A percentile compares a stretch with the other conserved stretches of the same genome.
phyloP scores from a whole-genome alignment of 495 filamentous ascomycete species.

The Opeltia flavorubescens region DNA sequence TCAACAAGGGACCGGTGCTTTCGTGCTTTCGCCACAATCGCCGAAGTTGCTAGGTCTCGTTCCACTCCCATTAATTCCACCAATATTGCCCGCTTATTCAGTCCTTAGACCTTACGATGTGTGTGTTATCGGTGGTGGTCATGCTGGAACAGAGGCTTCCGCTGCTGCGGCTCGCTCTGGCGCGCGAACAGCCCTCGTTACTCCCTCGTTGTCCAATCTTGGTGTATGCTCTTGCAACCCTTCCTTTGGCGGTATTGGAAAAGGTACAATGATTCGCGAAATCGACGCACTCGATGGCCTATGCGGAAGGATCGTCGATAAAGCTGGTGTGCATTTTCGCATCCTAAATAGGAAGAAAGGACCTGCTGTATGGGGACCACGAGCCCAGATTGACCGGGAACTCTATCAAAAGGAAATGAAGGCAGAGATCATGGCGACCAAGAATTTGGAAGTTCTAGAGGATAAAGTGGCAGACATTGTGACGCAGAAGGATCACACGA shows the following conservation, averaged over 20 bases:
- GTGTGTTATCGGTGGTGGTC: conserved; percentile 86
- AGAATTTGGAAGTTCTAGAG: conserved; percentile 63
- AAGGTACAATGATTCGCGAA: conserved; percentile 91
- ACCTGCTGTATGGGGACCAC: conserved; percentile 90
- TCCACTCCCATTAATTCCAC: neutral
- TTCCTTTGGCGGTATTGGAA: conserved; percentile 95
- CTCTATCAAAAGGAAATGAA: conserved; percentile 88
- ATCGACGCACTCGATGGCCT: conserved; percentile 92
- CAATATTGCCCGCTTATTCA: conserved; percentile 4
- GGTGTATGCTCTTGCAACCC: conserved; percentile 97
- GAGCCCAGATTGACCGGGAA: conserved; percentile 88
- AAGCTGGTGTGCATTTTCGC: conserved; percentile 83
- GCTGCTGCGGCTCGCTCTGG: conserved; percentile 86
- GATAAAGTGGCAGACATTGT: conserved; percentile 91
- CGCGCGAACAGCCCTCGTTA: conserved; percentile 79
- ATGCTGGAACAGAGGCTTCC: conserved; percentile 88
- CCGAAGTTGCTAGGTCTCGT: conserved; percentile 25
- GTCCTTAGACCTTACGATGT: conserved; percentile 67
- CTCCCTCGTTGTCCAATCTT: conserved; percentile 71
- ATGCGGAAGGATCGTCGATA: conserved; percentile 79
- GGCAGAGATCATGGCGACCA: conserved; percentile 64
- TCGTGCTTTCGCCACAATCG: conserved; percentile 34
- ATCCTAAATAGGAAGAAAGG: conserved; percentile 81
- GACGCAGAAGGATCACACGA: conserved; percentile 32
- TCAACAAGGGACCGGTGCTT: neutral